phyloP scores from a whole-genome alignment of 768 basidiomycete genomes.

The Galerina marginata region DNA sequence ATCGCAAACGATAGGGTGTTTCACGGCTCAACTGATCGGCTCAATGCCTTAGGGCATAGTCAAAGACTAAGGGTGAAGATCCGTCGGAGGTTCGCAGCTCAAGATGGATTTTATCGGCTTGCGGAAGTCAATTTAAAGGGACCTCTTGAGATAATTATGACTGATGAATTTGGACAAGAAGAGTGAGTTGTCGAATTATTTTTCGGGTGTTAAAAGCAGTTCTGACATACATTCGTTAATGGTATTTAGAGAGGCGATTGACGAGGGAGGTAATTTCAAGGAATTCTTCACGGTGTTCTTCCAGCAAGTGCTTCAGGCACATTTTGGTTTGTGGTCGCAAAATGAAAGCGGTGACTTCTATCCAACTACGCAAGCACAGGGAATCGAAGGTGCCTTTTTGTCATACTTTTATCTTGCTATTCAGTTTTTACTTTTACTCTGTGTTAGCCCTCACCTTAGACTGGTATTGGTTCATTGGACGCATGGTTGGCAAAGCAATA shows the following conservation, averaged over 20 bases:
- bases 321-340: slow-evolving; percentile 92
- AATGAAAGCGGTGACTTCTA: slow-evolving; percentile 94
- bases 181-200: slow-evolving; percentile 54
- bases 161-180: slow-evolving; percentile 85
- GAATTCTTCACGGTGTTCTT: slow-evolving; percentile 94
- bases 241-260: slow-evolving; percentile 78
- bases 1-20: slow-evolving; percentile 44
- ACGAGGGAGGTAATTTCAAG: slow-evolving; percentile 97
- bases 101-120: slow-evolving; percentile 91
- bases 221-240: slow-evolving; percentile 2
- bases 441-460: slow-evolving; percentile 75
- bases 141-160: slow-evolving; percentile 84
- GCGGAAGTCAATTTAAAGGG: slow-evolving; percentile 78
- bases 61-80: slow-evolving; percentile 53
- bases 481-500: slow-evolving; percentile 93
- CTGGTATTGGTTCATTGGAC: slow-evolving; percentile 94
- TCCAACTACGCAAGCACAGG: slow-evolving; percentile 92
- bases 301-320: slow-evolving; percentile 93
- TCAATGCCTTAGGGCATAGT: slow-evolving; percentile 20
- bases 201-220: not conserved
- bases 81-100: slow-evolving; percentile 76
- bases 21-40: slow-evolving; percentile 17
- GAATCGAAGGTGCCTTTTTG: slow-evolving; percentile 70
- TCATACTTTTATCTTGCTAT: not conserved
- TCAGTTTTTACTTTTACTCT: not conserved